phyloP scores from a whole-genome alignment of 176 grass and related monocot genomes.

The Phragmites australis region DNA sequence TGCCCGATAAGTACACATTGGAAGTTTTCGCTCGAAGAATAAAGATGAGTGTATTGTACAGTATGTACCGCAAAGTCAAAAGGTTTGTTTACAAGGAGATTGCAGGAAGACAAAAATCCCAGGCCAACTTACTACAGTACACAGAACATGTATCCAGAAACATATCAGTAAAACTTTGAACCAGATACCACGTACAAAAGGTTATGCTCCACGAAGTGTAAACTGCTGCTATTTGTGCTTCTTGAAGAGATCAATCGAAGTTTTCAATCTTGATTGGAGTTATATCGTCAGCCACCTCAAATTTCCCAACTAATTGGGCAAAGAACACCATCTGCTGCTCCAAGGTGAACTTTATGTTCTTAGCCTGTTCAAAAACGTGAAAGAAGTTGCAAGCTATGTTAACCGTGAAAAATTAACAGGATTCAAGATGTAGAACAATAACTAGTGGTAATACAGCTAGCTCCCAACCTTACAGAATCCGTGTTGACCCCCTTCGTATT shows the following conservation, averaged over 20 bases:
- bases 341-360: constrained; percentile 93
- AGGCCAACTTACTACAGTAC: background rate
- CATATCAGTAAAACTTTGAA: background rate
- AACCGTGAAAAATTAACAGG: background rate
- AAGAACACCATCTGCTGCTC: constrained; percentile 95
- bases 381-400: background rate
- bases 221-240: background rate
- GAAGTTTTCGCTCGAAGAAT: background rate
- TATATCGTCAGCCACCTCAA: constrained; percentile 80
- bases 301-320: constrained; percentile 70
- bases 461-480: constrained; percentile 77
- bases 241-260: constrained; percentile 53
- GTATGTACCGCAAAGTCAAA: too few relatives aligned
- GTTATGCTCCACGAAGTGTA: background rate
- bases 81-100: background rate
- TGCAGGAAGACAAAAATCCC: background rate
- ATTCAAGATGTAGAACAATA: constrained; percentile 4
- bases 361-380: constrained; percentile 53
- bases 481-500: constrained; percentile 95
- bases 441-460: background rate
- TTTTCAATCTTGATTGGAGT: constrained; percentile 86
- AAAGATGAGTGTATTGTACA: background rate
- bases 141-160: too few relatives aligned
- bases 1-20: background rate
- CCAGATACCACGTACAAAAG: background rate